phyloP scores from a whole-genome alignment of 257 asterid species.

The Linderniella brevidens region DNA sequence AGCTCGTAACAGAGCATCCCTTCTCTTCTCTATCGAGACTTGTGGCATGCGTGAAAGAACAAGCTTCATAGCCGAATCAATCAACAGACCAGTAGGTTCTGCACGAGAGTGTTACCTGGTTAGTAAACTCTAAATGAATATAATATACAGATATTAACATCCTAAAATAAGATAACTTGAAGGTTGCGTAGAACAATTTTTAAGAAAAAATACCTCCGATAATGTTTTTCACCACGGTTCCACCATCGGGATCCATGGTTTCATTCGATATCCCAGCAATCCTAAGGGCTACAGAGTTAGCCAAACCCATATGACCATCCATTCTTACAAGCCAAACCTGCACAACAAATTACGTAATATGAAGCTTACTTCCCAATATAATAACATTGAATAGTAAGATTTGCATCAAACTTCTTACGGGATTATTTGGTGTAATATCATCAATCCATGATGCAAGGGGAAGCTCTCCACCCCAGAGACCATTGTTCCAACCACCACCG shows the following conservation, averaged over 20 bases:
- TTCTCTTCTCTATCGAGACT: slow-evolving; percentile 52
- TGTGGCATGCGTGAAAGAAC: slow-evolving; percentile 53
- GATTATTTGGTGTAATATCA: slow-evolving; percentile 70
- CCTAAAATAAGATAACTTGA: no score
- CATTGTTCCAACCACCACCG: slow-evolving; percentile 99
- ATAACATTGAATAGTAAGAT: slow-evolving; percentile 10
- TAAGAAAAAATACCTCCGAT: slow-evolving; percentile 36
- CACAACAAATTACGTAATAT: slow-evolving; percentile 11
- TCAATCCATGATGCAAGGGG: slow-evolving; percentile 95
- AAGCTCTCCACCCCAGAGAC: slow-evolving; percentile 88
- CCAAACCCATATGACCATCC: slow-evolving; percentile 99
- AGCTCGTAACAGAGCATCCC: slow-evolving; percentile 77
- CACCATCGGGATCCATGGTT: slow-evolving; percentile 62
- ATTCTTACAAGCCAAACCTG: slow-evolving; percentile 85
- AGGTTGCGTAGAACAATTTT: no score
- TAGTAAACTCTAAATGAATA: no score
- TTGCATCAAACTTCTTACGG: slow-evolving; percentile 26
- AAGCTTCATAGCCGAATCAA: slow-evolving; percentile 92
- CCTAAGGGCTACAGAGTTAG: slow-evolving; percentile 68
- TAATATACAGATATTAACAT: no score
- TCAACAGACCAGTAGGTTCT: slow-evolving; percentile 83
- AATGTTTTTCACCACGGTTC: slow-evolving; percentile 43
- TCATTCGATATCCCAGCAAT: slow-evolving; percentile 44
- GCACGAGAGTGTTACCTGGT: slow-evolving; percentile 17
- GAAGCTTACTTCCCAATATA: slow-evolving; percentile 2